Evolutionary conservation across 371 early-diverging fungal genomes (phyloP).

Genomic region (Actinomortierella ambigua): DNA sequence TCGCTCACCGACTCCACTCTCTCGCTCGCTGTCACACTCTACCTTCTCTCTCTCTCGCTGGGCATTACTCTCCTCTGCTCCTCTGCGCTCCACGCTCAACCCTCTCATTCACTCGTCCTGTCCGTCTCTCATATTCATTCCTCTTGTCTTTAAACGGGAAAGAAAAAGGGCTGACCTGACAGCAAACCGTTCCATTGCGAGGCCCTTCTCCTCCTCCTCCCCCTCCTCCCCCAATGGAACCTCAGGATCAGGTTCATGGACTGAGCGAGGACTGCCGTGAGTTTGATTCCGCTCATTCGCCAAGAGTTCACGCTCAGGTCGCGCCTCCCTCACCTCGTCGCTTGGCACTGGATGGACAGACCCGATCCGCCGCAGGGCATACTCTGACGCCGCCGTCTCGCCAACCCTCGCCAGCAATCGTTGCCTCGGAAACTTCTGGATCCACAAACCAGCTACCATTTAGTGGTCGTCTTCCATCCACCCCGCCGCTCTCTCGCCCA

Average conservation of each 20-base stretch:
- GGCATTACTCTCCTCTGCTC: not conserved
- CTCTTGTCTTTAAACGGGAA: not conserved
- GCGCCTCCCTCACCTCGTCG: too few species aligned
- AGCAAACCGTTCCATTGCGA: not conserved
- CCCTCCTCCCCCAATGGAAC: not conserved
- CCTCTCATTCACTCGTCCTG: not conserved
- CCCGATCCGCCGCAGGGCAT: too few species aligned
- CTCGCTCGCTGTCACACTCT: not conserved
- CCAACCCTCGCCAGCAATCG: too few species aligned
- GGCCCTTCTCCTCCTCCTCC: not conserved
- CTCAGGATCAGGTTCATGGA: not conserved
- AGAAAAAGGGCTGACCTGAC: too few species aligned
- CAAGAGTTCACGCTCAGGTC: not conserved
- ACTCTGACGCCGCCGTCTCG: too few species aligned
- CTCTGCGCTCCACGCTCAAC: not conserved
- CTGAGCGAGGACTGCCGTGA: not conserved
- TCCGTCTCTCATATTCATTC: not conserved
- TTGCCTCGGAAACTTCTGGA: too few species aligned
- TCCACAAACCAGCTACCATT: too few species aligned
- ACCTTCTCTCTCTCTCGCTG: not conserved
- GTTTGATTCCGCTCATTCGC: not conserved
- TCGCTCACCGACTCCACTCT: not conserved
- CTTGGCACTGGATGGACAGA: too few species aligned
- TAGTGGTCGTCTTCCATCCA: conserved; percentile 17
- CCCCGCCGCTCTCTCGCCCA: conserved; percentile 14